These are phyloP conservation scores for Crepidotus variabilis DNA, from an alignment of 768 basidiomycete genomes.

Conservation along the genomic window DNA sequence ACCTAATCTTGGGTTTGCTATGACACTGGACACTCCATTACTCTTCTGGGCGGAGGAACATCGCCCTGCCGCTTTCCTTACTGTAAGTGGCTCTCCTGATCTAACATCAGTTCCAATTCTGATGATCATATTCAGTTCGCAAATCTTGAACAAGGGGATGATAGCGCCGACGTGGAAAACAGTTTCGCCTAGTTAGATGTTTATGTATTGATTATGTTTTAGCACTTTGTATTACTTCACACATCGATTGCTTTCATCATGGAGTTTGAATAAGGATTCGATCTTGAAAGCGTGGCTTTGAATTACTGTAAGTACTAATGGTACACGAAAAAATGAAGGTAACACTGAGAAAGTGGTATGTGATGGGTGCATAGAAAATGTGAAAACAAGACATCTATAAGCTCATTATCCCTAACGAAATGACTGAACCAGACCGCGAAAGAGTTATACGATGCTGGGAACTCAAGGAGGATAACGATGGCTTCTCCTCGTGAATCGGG, in stretches of 20 bases:
- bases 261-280: neutral
- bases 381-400: conserved; percentile 23
- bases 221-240: conserved; percentile 10
- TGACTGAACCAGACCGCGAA: conserved; percentile 48
- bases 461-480: conserved; percentile 22
- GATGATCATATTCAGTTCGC: conserved; percentile 59
- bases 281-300: neutral
- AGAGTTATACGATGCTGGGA: conserved; percentile 30
- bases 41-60: conserved; percentile 97
- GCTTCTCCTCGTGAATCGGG: conserved; percentile 19
- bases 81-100: conserved; percentile 44
- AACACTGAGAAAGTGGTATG: conserved; percentile 1
- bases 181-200: conserved; percentile 66
- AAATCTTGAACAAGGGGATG: conserved; percentile 84
- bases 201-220: conserved; percentile 3
- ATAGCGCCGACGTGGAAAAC: conserved; percentile 95
- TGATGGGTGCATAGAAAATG: conserved; percentile 5
- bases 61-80: conserved; percentile 90
- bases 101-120: neutral
- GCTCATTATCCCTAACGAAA: conserved; percentile 48
- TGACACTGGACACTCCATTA: conserved; percentile 89
- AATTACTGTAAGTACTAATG: neutral
- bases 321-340: conserved; percentile 1
- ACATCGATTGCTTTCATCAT: neutral
- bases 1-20: conserved; percentile 72